A percentile compares a stretch with the other conserved stretches of the same genome.
phyloP scores from a whole-genome alignment of 1,139 yeast genomes.

The Kodamaea alishanica region DNA sequence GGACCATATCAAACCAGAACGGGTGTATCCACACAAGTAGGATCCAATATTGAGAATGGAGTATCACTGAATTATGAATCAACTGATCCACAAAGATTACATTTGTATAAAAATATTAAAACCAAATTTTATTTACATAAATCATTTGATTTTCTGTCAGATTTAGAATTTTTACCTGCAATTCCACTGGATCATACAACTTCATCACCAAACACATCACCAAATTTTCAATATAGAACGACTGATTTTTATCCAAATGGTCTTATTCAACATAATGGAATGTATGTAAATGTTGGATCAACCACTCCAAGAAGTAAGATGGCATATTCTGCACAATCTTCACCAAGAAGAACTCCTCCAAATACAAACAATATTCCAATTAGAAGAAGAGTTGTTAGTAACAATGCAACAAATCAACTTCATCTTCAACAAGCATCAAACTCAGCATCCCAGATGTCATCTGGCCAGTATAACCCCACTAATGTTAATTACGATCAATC shows the following conservation, averaged over 20 bases:
- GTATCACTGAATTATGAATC: slow-evolving; percentile 3
- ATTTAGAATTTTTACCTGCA: slow-evolving; percentile 64
- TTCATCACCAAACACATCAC: slow-evolving; percentile 10
- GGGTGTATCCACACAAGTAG: background rate
- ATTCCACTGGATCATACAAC: slow-evolving; percentile 19
- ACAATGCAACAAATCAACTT: background rate
- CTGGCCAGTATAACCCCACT: slow-evolving; percentile 6
- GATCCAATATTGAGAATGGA: background rate
- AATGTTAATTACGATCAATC: slow-evolving; percentile 10
- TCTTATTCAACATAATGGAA: background rate
- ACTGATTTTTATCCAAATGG: slow-evolving; percentile 9
- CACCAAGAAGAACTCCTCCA: slow-evolving; percentile 18
- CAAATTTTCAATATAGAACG: slow-evolving; percentile 11
- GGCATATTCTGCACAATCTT: slow-evolving; percentile 13
- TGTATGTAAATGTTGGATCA: slow-evolving; percentile 3
- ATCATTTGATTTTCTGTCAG: slow-evolving; percentile 69
- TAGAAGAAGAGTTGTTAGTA: slow-evolving; percentile 12
- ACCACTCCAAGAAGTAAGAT: slow-evolving; percentile 17
- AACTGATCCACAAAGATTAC: slow-evolving; percentile 16
- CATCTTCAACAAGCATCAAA: slow-evolving; percentile 4
- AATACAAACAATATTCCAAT: slow-evolving; percentile 9
- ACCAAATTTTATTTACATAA: slow-evolving; percentile 59
- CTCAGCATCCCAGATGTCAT: slow-evolving; percentile 1
- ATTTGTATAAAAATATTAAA: slow-evolving; percentile 28
- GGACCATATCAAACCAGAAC: background rate